Evolutionary conservation across 2,329 filamentous ascomycete species (phyloP).

Genomic region (Cadophora sp.): DNA sequence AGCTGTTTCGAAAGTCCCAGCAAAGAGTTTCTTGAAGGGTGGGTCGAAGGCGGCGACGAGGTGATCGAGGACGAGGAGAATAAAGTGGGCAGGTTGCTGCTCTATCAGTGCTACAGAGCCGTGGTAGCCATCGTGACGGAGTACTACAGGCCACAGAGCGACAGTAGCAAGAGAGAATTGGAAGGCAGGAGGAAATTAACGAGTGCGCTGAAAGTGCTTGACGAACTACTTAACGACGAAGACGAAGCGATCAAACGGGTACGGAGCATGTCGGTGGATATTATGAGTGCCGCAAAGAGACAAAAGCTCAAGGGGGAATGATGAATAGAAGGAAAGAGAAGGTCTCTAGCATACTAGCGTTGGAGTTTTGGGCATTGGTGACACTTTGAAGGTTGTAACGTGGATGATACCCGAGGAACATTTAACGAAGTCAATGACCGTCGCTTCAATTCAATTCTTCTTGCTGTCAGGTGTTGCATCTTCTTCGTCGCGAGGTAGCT

Average conservation of each 20-base stretch:
- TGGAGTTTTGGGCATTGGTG: constrained; percentile 30
- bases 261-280: constrained; percentile 32
- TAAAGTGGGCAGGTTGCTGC: constrained; percentile 54
- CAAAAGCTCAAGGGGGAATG: constrained; percentile 26
- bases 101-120: constrained; percentile 66
- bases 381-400: constrained; percentile 1
- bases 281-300: constrained; percentile 33
- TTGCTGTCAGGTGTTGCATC: constrained; percentile 44
- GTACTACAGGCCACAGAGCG: constrained; percentile 58
- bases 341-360: constrained; percentile 22
- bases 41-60: constrained; percentile 36
- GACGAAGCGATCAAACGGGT: constrained; percentile 35
- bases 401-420: constrained; percentile 31
- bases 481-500: constrained; percentile 80
- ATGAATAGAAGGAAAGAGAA: constrained; percentile 25
- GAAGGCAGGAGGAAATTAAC: constrained; percentile 59
- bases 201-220: constrained; percentile 53
- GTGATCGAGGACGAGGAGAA: constrained; percentile 53
- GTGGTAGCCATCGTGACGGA: constrained; percentile 58
- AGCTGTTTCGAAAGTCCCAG: constrained; percentile 54
- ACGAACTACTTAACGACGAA: constrained; percentile 41
- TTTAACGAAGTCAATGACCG: constrained; percentile 28
- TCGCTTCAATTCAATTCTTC: constrained; percentile 9
- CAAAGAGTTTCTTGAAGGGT: constrained; percentile 56
- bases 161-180: constrained; percentile 58